Conservation (phyloP, 495 filamentous ascomycete genomes). For the Pseudevernia furfuracea region DNA sequence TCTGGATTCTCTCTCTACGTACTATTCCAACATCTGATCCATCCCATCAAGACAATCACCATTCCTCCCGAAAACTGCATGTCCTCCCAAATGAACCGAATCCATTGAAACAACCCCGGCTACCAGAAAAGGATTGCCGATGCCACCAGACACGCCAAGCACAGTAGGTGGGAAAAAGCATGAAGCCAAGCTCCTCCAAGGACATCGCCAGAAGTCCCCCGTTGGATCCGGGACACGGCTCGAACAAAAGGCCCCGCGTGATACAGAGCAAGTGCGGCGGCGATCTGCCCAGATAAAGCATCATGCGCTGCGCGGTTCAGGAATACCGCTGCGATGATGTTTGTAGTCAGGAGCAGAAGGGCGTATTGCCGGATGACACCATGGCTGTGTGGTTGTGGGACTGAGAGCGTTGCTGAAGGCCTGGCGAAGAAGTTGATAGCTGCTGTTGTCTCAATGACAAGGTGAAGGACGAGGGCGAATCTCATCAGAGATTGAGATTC, state of each 20-base stretch:
- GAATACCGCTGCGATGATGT: conserved; percentile 26
- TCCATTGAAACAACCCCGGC: no score
- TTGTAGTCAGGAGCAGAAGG: conserved; percentile 29
- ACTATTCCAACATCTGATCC: no score
- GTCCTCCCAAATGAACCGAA: no score
- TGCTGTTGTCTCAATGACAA: conserved; percentile 29
- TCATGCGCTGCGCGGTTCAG: conserved; percentile 25
- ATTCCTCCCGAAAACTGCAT: no score
- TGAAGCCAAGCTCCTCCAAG: conserved; percentile 7
- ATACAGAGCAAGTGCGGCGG: conserved; percentile 29
- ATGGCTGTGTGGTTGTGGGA: conserved; percentile 24
- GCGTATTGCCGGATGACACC: conserved; percentile 31
- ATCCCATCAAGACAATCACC: no score
- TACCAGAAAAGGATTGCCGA: not conserved
- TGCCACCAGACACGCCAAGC: not conserved
- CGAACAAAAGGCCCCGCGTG: conserved; percentile 27
- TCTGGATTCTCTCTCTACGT: no score
- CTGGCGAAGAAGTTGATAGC: conserved; percentile 32
- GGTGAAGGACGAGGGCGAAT: conserved; percentile 27
- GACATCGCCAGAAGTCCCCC: not conserved
- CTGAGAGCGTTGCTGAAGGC: conserved; percentile 26
- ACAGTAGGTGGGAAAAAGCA: conserved; percentile 3
- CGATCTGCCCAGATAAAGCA: conserved; percentile 23
- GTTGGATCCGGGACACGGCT: conserved; percentile 17
- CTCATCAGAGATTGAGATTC: not conserved